Evolutionary conservation across 2,329 filamentous ascomycete species (phyloP).

Genomic region (Septoria linicola): DNA sequence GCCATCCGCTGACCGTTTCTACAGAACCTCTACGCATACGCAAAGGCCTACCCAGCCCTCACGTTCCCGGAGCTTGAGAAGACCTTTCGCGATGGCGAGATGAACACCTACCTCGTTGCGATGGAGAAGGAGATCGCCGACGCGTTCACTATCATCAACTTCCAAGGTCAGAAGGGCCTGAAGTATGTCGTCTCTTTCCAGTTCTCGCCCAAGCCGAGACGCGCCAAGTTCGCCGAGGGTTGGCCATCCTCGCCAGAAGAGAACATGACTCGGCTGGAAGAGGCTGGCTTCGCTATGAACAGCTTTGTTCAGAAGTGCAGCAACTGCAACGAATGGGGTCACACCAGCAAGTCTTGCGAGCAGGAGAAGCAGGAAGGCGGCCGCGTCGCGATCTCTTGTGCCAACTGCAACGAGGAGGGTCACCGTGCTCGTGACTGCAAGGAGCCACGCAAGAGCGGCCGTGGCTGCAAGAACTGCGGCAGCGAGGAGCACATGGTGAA

Average conservation of each 20-base stretch:
- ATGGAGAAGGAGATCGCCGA: constrained; percentile 54
- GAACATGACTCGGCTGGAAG: constrained; percentile 52
- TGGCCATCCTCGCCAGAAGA: constrained; percentile 53
- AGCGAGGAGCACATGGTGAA: constrained; percentile 55
- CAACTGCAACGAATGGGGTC: constrained; percentile 50
- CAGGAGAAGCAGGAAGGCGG: constrained; percentile 45
- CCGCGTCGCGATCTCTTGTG: constrained; percentile 50
- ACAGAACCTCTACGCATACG: constrained; percentile 51
- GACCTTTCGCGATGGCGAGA: constrained; percentile 55
- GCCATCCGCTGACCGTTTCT: constrained; percentile 11
- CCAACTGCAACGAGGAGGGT: constrained; percentile 50
- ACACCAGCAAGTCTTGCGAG: constrained; percentile 48
- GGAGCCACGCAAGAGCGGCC: constrained; percentile 54
- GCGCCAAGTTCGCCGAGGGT: constrained; percentile 45
- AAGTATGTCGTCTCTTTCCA: constrained; percentile 54
- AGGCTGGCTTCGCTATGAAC: constrained; percentile 54
- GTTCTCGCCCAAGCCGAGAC: constrained; percentile 48
- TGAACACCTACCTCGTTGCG: constrained; percentile 63
- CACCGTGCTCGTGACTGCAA: constrained; percentile 64
- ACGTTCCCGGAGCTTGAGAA: constrained; percentile 63
- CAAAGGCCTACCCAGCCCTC: constrained; percentile 59
- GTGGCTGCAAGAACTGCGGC: constrained; percentile 39
- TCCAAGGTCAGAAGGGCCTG: constrained; percentile 62
- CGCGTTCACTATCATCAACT: constrained; percentile 68
- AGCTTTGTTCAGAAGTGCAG: constrained; percentile 51